Evolutionary conservation across 2,329 filamentous ascomycete genomes (phyloP).

Genomic region (Fusarium avenaceum): DNA sequence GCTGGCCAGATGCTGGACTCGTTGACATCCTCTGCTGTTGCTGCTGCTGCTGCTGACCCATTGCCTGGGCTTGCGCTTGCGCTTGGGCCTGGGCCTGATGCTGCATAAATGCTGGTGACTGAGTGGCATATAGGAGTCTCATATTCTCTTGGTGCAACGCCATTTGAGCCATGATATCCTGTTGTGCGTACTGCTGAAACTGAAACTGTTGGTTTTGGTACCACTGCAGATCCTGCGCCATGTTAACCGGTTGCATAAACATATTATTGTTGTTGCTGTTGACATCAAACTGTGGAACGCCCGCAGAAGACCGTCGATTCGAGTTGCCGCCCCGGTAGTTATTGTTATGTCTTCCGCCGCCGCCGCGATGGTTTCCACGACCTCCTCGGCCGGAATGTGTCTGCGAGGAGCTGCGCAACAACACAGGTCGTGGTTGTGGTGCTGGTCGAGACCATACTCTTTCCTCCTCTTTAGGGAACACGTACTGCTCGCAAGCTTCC

Average conservation of each 20-base stretch:
- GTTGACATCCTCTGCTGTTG: slow-evolving; percentile 51
- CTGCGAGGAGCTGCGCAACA: slow-evolving; percentile 72
- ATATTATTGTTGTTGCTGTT: slow-evolving; percentile 51
- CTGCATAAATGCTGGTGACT: slow-evolving; percentile 53
- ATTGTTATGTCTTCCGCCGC: slow-evolving; percentile 63
- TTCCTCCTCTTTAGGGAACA: slow-evolving; percentile 87
- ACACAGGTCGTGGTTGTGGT: slow-evolving; percentile 66
- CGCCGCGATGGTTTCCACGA: slow-evolving; percentile 63
- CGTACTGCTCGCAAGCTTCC: slow-evolving; percentile 88
- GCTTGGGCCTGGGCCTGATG: slow-evolving; percentile 46
- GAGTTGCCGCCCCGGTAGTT: slow-evolving; percentile 61
- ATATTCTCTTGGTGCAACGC: slow-evolving; percentile 57
- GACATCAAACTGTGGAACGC: slow-evolving; percentile 64
- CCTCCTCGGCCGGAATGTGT: slow-evolving; percentile 65
- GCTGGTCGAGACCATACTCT: slow-evolving; percentile 70
- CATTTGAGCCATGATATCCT: slow-evolving; percentile 59
- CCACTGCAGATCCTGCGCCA: slow-evolving; percentile 65
- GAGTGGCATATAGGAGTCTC: slow-evolving; percentile 54
- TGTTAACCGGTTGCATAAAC: slow-evolving; percentile 60
- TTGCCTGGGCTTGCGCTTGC: slow-evolving; percentile 45
- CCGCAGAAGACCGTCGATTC: slow-evolving; percentile 67
- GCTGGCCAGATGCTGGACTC: slow-evolving; percentile 45
- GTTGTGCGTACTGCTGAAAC: slow-evolving; percentile 59
- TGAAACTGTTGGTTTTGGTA: slow-evolving; percentile 61
- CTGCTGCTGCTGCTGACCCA: slow-evolving; percentile 53